These are phyloP conservation scores for Diaporthe destruens DNA, from an alignment of 2,329 filamentous ascomycete genomes.

Conservation along the genomic window DNA sequence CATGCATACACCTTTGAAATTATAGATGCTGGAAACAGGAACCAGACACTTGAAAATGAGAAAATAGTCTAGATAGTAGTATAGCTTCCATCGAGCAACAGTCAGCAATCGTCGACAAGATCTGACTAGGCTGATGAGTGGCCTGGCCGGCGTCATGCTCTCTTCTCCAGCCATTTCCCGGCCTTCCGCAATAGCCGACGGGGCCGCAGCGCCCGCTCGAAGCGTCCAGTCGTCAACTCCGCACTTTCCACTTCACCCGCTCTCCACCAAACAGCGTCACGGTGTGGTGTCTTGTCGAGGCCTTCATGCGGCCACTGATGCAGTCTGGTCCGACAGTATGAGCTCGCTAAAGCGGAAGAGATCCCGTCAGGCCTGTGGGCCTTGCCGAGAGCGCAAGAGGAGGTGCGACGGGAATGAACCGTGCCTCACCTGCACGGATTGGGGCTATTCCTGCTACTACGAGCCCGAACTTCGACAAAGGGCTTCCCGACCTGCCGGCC, in stretches of 20 bases:
- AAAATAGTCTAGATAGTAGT: too few species aligned
- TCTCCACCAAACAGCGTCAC: background rate
- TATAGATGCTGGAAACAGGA: too few species aligned
- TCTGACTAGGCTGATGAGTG: too few species aligned
- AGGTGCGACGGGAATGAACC: conserved; percentile 67
- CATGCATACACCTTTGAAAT: too few species aligned
- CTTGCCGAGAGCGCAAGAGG: conserved; percentile 67
- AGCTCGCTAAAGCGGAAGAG: conserved; percentile 50
- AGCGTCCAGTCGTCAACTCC: conserved; percentile 8
- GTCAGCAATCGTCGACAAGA: too few species aligned
- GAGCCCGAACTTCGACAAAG: conserved; percentile 43
- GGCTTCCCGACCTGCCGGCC: background rate
- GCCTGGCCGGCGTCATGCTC: too few species aligned
- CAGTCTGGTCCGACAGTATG: background rate
- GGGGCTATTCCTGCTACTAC: conserved; percentile 66
- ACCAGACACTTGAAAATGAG: too few species aligned
- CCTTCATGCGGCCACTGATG: too few species aligned
- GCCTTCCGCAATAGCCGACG: conserved; percentile 9
- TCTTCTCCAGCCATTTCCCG: too few species aligned
- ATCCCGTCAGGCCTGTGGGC: conserved; percentile 60
- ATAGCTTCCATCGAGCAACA: too few species aligned
- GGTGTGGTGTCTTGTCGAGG: background rate
- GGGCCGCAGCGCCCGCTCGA: conserved; percentile 8
- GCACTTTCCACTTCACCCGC: conserved; percentile 11
- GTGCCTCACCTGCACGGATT: conserved; percentile 65